Conservation (phyloP, 2,329 filamentous ascomycete genomes). For the Sporothrix pseudoabietina region DNA sequence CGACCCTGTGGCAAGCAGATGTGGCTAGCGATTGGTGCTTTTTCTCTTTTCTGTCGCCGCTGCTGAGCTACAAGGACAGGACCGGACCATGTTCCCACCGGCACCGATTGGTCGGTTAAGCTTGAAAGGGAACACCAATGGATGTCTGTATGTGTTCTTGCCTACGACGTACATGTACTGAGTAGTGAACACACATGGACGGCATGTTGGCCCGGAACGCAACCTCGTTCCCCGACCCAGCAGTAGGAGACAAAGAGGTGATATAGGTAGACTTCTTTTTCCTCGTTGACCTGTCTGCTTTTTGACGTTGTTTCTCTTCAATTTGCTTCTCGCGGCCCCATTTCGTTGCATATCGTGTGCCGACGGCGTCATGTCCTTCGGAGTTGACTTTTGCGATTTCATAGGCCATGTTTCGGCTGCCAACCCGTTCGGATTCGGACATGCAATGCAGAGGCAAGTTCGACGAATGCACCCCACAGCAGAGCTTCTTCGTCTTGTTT, state of each 20-base stretch:
- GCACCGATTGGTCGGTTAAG: background rate
- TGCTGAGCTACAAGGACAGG: background rate
- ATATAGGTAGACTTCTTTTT: background rate
- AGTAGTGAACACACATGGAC: background rate
- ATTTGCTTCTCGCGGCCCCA: background rate
- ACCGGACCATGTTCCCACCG: background rate
- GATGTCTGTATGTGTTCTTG: background rate
- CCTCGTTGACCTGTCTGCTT: background rate
- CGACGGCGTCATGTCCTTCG: slow-evolving; percentile 9
- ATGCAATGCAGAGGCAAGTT: background rate
- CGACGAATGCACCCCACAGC: background rate
- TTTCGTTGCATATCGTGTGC: background rate
- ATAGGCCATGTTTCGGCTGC: slow-evolving; percentile 12
- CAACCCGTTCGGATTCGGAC: background rate
- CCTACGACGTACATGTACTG: no score
- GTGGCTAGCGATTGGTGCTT: background rate
- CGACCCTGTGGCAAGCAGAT: background rate
- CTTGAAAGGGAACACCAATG: background rate
- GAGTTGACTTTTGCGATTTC: background rate
- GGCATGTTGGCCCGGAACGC: background rate
- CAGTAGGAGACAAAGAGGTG: background rate
- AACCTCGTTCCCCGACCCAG: slow-evolving; percentile 15
- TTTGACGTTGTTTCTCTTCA: background rate
- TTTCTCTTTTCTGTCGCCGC: background rate
- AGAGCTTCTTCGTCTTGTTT: background rate